phyloP scores from a whole-genome alignment of 768 basidiomycete species.

The Tricholoma terreum region DNA sequence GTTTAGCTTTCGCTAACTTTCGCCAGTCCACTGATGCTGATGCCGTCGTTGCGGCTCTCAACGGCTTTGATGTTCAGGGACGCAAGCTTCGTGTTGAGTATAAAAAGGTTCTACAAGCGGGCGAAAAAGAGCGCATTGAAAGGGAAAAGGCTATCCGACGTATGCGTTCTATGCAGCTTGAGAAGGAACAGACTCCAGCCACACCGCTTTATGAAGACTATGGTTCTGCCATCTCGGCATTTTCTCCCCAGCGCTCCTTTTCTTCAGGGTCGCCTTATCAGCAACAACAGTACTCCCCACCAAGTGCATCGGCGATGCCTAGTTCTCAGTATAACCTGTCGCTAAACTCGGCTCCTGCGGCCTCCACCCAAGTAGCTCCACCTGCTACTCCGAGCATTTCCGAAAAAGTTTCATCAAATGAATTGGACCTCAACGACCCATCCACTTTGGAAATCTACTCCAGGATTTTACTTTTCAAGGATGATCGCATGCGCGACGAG shows the following conservation, averaged over 20 bases:
- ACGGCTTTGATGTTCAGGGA: slow-evolving; percentile 94
- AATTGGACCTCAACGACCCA: slow-evolving; percentile 95
- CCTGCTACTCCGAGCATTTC: slow-evolving; percentile 61
- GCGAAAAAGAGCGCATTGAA: slow-evolving; percentile 98
- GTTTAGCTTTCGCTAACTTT: slow-evolving; percentile 98
- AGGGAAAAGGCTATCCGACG: slow-evolving; percentile 96
- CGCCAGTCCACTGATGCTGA: slow-evolving; percentile 89
- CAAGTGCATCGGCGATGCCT: slow-evolving; percentile 47
- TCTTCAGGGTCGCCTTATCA: slow-evolving; percentile 61
- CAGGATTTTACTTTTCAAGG: slow-evolving; percentile 93
- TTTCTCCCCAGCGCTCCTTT: slow-evolving; percentile 73
- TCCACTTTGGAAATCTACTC: slow-evolving; percentile 97
- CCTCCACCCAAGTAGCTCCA: slow-evolving; percentile 50
- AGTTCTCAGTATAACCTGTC: slow-evolving; percentile 42
- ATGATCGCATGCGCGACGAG: slow-evolving; percentile 95
- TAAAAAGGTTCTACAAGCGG: slow-evolving; percentile 98
- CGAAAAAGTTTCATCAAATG: slow-evolving; percentile 60
- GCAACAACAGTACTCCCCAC: slow-evolving; percentile 64
- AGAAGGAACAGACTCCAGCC: slow-evolving; percentile 67
- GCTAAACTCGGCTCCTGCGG: slow-evolving; percentile 49
- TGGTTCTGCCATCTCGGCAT: slow-evolving; percentile 58
- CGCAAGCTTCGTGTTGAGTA: slow-evolving; percentile 98
- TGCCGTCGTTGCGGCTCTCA: slow-evolving; percentile 92
- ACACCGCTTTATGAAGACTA: slow-evolving; percentile 71
- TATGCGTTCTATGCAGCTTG: slow-evolving; percentile 96